Percentiles rank a stretch among this genome's conserved stretches.
phyloP scores from a whole-genome alignment of 768 basidiomycete genomes.

The Panaeolus papilionaceus region DNA sequence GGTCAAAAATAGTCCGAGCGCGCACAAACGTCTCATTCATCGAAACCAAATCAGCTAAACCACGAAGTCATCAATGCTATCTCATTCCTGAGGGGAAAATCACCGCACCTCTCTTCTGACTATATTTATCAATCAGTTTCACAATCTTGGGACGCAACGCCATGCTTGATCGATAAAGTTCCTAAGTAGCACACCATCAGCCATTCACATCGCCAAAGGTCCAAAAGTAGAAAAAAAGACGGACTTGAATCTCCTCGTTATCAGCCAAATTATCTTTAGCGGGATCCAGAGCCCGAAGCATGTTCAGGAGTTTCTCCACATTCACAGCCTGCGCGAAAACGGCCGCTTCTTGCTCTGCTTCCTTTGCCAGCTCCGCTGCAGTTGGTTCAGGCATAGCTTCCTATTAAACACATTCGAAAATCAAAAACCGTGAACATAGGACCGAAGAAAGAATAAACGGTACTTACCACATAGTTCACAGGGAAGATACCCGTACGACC shows the following conservation, averaged over 20 bases:
- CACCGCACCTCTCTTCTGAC: slow-evolving; percentile 77
- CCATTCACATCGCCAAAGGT: background rate
- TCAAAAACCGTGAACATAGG: background rate
- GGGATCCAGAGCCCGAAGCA: slow-evolving; percentile 78
- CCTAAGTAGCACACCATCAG: slow-evolving; percentile 49
- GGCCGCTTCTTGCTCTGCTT: slow-evolving; percentile 86
- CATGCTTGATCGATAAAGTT: slow-evolving; percentile 91
- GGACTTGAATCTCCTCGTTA: slow-evolving; percentile 86
- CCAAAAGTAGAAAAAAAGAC: slow-evolving; percentile 24
- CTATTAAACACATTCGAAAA: slow-evolving; percentile 41
- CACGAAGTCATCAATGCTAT: background rate
- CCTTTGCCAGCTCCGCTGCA: slow-evolving; percentile 72
- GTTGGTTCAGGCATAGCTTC: slow-evolving; percentile 89
- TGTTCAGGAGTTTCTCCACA: slow-evolving; percentile 79
- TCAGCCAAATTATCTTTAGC: slow-evolving; percentile 86
- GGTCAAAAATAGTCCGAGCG: slow-evolving; percentile 88
- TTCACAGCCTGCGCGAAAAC: slow-evolving; percentile 88
- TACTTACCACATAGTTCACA: slow-evolving; percentile 90
- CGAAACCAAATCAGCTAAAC: slow-evolving; percentile 84
- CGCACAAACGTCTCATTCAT: slow-evolving; percentile 96
- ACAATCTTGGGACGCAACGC: slow-evolving; percentile 92
- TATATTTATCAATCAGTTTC: slow-evolving; percentile 96
- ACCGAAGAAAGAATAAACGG: slow-evolving; percentile 10
- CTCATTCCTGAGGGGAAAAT: background rate
- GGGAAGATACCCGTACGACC: slow-evolving; percentile 96